phyloP scores from a whole-genome alignment of 2,329 filamentous ascomycete genomes.

The Calycina herbarum region DNA sequence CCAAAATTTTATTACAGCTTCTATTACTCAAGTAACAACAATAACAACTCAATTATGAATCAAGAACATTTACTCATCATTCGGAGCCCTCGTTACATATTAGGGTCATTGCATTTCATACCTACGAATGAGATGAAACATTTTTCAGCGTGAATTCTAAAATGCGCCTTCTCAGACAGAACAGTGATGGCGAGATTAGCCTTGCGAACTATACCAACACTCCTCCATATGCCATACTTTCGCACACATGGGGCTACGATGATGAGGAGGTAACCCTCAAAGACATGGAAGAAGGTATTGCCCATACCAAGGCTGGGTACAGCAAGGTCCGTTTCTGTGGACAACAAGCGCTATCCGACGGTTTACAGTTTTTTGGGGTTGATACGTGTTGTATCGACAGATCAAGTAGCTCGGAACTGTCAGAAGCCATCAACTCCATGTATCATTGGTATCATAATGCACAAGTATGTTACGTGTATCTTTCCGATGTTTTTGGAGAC shows the following conservation, averaged over 20 bases:
- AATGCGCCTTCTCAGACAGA: too few species aligned
- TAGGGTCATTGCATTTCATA: too few species aligned
- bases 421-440: background rate
- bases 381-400: background rate
- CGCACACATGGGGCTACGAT: background rate
- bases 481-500: background rate
- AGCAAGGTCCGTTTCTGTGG: background rate
- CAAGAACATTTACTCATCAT: too few species aligned
- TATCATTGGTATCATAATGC: background rate
- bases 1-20: too few species aligned
- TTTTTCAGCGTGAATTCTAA: too few species aligned
- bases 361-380: background rate
- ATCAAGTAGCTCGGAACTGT: background rate
- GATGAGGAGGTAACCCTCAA: background rate
- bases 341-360: background rate
- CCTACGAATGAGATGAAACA: too few species aligned
- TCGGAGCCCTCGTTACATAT: too few species aligned
- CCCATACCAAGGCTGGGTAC: background rate
- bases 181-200: too few species aligned
- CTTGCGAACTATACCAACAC: background rate
- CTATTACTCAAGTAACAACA: too few species aligned
- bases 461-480: background rate
- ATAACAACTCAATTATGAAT: too few species aligned
- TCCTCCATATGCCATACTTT: conserved; percentile 6
- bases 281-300: background rate